A percentile compares a stretch with the other conserved stretches of the same genome.
These are phyloP conservation scores for Mrakia frigida DNA, from an alignment of 768 basidiomycete genomes.

Conservation along the genomic window DNA sequence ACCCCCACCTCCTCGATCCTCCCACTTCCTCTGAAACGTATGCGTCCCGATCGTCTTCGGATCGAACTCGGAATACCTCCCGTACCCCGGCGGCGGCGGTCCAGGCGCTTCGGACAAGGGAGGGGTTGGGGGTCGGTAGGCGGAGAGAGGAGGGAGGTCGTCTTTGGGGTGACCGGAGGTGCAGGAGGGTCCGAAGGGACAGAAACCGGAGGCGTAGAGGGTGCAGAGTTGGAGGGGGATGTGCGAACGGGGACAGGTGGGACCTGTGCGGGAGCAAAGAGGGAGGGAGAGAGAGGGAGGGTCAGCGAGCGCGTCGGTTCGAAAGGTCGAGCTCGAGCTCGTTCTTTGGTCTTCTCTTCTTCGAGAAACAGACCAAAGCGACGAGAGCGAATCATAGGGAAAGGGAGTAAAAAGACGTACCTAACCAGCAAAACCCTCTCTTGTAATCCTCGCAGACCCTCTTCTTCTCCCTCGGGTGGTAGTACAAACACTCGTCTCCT, in stretches of 20 bases:
- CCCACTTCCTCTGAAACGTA: constrained; percentile 36
- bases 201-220: constrained; percentile 29
- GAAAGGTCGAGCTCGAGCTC: neutral
- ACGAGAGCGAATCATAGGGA: too few species aligned
- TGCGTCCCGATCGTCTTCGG: constrained; percentile 35
- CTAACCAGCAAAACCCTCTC: constrained; percentile 89
- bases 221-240: constrained; percentile 25
- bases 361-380: neutral
- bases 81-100: constrained; percentile 43
- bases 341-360: neutral
- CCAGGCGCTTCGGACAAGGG: constrained; percentile 37
- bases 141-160: constrained; percentile 4
- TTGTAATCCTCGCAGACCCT: constrained; percentile 91
- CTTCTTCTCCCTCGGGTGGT: constrained; percentile 79
- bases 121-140: constrained; percentile 86
- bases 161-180: constrained; percentile 28
- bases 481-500: constrained; percentile 76
- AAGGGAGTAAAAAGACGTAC: constrained; percentile 50
- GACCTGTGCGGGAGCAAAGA: constrained; percentile 18
- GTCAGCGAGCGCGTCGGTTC: neutral
- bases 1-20: constrained; percentile 35
- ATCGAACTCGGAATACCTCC: constrained; percentile 34
- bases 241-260: constrained; percentile 24
- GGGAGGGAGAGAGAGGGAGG: neutral
- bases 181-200: constrained; percentile 28